phyloP scores from a whole-genome alignment of 805 yeast species.

The Candida insectorum region DNA sequence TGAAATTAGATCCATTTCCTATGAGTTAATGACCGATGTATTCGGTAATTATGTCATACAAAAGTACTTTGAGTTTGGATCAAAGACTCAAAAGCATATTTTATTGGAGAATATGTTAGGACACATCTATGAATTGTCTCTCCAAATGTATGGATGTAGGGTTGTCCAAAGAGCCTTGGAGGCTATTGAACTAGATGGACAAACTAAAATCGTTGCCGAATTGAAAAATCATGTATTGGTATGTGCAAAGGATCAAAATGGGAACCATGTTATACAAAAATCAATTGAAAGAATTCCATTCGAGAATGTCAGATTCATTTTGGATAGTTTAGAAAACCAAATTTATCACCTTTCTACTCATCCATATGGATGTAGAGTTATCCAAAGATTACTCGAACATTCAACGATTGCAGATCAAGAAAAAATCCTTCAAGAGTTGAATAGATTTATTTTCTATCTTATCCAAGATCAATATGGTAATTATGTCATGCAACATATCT shows the following conservation, averaged over 20 bases:
- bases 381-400: conserved; percentile 86
- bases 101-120: conserved; percentile 72
- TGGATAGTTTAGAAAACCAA: conserved; percentile 64
- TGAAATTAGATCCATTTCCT: conserved; percentile 72
- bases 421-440: conserved; percentile 66
- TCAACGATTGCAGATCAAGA: conserved; percentile 64
- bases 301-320: conserved; percentile 62
- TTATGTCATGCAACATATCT: conserved; percentile 93
- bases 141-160: conserved; percentile 98
- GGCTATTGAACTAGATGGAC: conserved; percentile 60
- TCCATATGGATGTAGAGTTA: conserved; percentile 96
- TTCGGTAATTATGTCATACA: conserved; percentile 98
- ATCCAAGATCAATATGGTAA: conserved; percentile 97
- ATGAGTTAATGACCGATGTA: conserved; percentile 89
- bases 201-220: conserved; percentile 66
- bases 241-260: conserved; percentile 84
- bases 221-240: conserved; percentile 60
- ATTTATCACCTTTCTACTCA: conserved; percentile 88
- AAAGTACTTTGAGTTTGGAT: conserved; percentile 84
- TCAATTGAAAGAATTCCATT: conserved; percentile 85
- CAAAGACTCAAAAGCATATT: conserved; percentile 61
- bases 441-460: conserved; percentile 65
- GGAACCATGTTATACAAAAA: conserved; percentile 96
- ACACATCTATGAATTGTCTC: conserved; percentile 67
- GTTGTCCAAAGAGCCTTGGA: conserved; percentile 94